Percentiles rank a stretch among this genome's conserved stretches.
phyloP scores from a whole-genome alignment of 1,284 basidiomycete genomes.

The Cutaneotrichosporon sp. region DNA sequence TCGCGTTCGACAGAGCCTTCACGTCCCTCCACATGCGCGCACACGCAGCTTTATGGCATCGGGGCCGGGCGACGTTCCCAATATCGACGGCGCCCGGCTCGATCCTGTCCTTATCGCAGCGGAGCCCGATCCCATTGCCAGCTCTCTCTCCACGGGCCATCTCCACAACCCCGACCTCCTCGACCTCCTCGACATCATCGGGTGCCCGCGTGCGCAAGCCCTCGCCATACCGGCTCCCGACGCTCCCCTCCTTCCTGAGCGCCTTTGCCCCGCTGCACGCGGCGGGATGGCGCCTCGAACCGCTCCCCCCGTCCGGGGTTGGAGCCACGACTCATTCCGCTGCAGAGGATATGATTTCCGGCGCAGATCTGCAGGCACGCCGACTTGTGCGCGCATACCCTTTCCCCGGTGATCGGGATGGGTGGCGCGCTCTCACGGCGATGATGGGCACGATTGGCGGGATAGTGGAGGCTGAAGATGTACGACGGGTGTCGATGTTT shows the following conservation, averaged over 20 bases:
- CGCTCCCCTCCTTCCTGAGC: constrained; percentile 24
- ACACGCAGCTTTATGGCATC: too few relatives aligned
- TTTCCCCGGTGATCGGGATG: constrained; percentile 27
- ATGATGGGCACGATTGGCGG: constrained; percentile 16
- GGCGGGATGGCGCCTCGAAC: constrained; percentile 33
- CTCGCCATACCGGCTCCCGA: constrained; percentile 37
- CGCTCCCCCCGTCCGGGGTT: background rate
- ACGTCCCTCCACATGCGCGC: too few relatives aligned
- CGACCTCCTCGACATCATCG: background rate
- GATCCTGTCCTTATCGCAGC: too few relatives aligned
- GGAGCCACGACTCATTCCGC: constrained; percentile 3
- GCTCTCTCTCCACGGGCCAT: too few relatives aligned
- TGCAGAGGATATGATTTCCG: background rate
- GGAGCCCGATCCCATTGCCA: too few relatives aligned
- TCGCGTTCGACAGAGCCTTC: too few relatives aligned
- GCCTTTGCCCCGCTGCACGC: constrained; percentile 35
- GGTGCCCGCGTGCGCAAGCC: constrained; percentile 12
- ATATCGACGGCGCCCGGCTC: too few relatives aligned
- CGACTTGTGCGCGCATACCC: constrained; percentile 27
- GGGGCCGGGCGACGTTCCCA: too few relatives aligned
- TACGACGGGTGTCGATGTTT: constrained; percentile 11
- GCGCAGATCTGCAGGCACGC: constrained; percentile 31
- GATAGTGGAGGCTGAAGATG: constrained; percentile 29
- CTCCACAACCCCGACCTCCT: too few relatives aligned
- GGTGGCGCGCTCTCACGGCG: constrained; percentile 25